A percentile compares a stretch with the other conserved stretches of the same genome.
These are phyloP conservation scores for Cyphellophora europaea DNA, from an alignment of 2,329 filamentous ascomycete species.

Conservation along the genomic window DNA sequence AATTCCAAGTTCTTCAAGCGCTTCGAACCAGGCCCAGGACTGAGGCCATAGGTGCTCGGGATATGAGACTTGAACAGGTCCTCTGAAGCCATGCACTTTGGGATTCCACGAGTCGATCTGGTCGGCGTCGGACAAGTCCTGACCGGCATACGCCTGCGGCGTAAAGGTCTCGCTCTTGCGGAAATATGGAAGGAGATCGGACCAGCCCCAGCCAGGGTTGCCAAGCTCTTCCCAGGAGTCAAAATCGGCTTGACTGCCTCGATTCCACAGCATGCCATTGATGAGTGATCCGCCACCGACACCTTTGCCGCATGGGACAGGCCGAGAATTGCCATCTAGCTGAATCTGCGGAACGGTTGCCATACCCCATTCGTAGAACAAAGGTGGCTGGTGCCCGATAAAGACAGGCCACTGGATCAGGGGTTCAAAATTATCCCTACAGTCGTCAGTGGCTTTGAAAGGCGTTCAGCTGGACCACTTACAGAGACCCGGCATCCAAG, in stretches of 20 bases:
- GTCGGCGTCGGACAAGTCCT: slow-evolving; percentile 16
- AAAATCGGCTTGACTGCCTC: slow-evolving; percentile 30
- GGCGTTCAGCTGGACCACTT: not conserved
- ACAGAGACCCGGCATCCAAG: slow-evolving; percentile 20
- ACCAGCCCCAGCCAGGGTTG: slow-evolving; percentile 36
- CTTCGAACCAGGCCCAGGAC: slow-evolving; percentile 26
- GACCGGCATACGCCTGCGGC: slow-evolving; percentile 23
- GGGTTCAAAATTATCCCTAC: slow-evolving; percentile 22
- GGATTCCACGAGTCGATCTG: slow-evolving; percentile 31
- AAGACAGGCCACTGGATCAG: slow-evolving; percentile 20
- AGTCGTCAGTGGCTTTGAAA: not conserved
- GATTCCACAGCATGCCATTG: slow-evolving; percentile 30
- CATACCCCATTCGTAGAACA: slow-evolving; percentile 21
- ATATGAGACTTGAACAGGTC: slow-evolving; percentile 43
- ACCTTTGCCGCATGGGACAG: slow-evolving; percentile 21
- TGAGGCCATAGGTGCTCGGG: slow-evolving; percentile 29
- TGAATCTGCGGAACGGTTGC: slow-evolving; percentile 19
- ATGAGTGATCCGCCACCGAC: slow-evolving; percentile 32
- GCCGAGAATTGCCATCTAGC: slow-evolving; percentile 17
- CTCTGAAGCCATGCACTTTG: slow-evolving; percentile 33
- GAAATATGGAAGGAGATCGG: slow-evolving; percentile 40
- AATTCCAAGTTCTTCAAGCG: slow-evolving; percentile 28
- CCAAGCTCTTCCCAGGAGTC: slow-evolving; percentile 38
- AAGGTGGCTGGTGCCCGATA: slow-evolving; percentile 19
- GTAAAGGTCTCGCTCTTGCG: slow-evolving; percentile 37